Evolutionary conservation across 345 rosid species (phyloP).

Genomic region (Boechera retrofracta): DNA sequence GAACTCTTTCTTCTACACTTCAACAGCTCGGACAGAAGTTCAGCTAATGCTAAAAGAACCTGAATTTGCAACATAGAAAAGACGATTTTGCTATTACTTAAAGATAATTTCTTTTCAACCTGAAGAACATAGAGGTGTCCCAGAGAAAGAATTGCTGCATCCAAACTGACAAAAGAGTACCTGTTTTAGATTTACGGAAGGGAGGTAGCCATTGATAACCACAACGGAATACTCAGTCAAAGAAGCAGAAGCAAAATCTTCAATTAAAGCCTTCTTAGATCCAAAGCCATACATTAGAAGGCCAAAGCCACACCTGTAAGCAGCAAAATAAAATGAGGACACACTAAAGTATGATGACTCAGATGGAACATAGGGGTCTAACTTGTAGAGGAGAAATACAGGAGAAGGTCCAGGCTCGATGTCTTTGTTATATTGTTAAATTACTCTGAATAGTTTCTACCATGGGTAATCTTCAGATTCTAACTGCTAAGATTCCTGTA

Average conservation of each 20-base stretch:
- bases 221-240: conserved; percentile 71
- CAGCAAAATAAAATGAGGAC: conserved; percentile 16
- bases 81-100: neutral
- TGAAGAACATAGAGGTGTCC: neutral
- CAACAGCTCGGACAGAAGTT: conserved; percentile 68
- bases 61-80: conserved; percentile 40
- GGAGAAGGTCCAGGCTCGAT: conserved; percentile 9
- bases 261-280: conserved; percentile 75
- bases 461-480: neutral
- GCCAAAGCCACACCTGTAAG: conserved; percentile 83
- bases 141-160: conserved; percentile 4
- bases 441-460: conserved; percentile 9
- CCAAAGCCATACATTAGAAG: conserved; percentile 95
- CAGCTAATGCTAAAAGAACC: conserved; percentile 70
- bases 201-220: conserved; percentile 91
- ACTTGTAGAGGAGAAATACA: neutral
- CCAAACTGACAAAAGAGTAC: conserved; percentile 44
- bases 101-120: neutral
- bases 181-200: conserved; percentile 83
- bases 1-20: conserved; percentile 54
- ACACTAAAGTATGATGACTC: neutral
- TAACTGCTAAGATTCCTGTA: conserved; percentile 5
- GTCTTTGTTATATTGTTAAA: neutral
- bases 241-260: conserved; percentile 87
- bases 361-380: conserved; percentile 9